A percentile compares a stretch with the other conserved stretches of the same genome.
These are phyloP conservation scores for Avena insularis DNA, from an alignment of 176 grass and related monocot species.

Conservation along the genomic window DNA sequence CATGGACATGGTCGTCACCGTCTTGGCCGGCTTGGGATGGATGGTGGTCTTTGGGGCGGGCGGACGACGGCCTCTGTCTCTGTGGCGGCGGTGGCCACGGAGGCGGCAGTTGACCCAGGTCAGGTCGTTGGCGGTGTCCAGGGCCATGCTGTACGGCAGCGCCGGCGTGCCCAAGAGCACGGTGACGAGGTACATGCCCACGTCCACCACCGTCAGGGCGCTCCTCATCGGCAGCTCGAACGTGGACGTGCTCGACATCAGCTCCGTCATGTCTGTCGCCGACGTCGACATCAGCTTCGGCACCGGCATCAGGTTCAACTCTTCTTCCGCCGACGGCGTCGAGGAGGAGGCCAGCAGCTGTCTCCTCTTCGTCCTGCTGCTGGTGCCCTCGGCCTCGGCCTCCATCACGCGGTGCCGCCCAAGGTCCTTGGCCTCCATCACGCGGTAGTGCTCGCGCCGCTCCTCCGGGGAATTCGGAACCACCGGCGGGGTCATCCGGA, in stretches of 20 bases:
- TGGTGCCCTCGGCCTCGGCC: neutral
- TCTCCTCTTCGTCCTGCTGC: neutral
- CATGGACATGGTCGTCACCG: neutral
- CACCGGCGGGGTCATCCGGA: constrained; percentile 21
- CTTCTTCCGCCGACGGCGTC: neutral
- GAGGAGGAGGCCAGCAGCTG: neutral
- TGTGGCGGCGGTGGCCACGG: constrained; percentile 19
- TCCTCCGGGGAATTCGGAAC: constrained; percentile 43
- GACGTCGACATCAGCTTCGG: neutral
- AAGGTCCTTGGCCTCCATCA: constrained; percentile 42
- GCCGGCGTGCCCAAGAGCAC: constrained; percentile 86
- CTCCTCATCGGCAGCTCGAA: constrained; percentile 82
- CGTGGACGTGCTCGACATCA: constrained; percentile 31
- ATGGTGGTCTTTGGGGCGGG: neutral
- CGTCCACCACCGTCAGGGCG: constrained; percentile 50
- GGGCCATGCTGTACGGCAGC: constrained; percentile 54
- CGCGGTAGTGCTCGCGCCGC: constrained; percentile 47
- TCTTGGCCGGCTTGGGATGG: neutral
- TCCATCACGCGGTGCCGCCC: constrained; percentile 51
- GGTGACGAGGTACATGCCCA: constrained; percentile 69
- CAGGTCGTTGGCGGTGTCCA: constrained; percentile 82
- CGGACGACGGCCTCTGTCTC: neutral
- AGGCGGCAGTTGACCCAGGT: constrained; percentile 90
- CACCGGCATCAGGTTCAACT: neutral
- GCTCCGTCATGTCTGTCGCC: neutral